Conservation (phyloP, 202 grass and related monocot species). For the Tripidium arundinaceum region DNA sequence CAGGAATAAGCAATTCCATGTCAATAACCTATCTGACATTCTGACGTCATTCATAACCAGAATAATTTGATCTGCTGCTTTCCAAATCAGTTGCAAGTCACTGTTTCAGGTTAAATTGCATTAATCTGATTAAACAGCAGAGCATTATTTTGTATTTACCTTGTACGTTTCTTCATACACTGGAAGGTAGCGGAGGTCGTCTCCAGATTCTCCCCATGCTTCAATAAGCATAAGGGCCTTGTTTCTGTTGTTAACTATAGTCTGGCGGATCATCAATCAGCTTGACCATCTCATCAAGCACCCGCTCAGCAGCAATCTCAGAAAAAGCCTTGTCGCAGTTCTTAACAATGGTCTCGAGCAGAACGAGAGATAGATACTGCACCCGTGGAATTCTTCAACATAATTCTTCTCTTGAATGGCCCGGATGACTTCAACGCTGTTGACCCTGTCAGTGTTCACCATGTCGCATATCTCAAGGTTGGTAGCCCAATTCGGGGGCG, state of each 20-base stretch:
- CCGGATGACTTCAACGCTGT: conserved; percentile 62
- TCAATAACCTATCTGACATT: background rate
- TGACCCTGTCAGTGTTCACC: conserved; percentile 57
- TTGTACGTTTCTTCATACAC: conserved; percentile 89
- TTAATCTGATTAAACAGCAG: background rate
- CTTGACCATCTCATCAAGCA: conserved; percentile 89
- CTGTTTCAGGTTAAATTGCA: background rate
- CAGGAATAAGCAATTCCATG: background rate
- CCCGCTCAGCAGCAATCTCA: conserved; percentile 69
- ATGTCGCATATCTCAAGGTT: conserved; percentile 90
- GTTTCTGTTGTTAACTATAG: conserved; percentile 65
- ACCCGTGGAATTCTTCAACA: conserved; percentile 65
- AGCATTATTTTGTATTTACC: conserved; percentile 33
- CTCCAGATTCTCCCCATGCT: conserved; percentile 72
- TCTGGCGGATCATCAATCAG: conserved; percentile 71
- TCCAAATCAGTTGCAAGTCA: background rate
- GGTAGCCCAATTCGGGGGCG: conserved; percentile 59
- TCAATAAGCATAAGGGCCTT: conserved; percentile 80
- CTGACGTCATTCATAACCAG: background rate
- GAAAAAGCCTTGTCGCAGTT: conserved; percentile 84
- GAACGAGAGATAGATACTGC: conserved; percentile 65
- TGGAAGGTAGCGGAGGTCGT: conserved; percentile 75
- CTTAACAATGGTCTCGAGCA: conserved; percentile 72
- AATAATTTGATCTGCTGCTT: background rate
- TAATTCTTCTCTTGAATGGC: conserved; percentile 74